These are phyloP conservation scores for Fusarium avenaceum DNA, from an alignment of 2,329 filamentous ascomycete species.

Conservation along the genomic window DNA sequence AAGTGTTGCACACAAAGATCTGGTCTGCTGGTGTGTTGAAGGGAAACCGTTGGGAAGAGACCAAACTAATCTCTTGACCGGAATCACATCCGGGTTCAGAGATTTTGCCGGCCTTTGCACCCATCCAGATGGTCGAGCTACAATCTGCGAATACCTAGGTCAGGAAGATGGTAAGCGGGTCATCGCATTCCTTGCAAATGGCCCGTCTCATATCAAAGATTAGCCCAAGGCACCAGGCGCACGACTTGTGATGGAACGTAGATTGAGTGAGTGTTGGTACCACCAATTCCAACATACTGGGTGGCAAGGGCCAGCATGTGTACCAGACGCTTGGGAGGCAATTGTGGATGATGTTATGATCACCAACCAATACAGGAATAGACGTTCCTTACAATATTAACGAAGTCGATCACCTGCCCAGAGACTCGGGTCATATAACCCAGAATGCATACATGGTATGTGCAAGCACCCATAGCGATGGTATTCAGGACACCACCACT, in stretches of 20 bases:
- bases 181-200: conserved; percentile 49
- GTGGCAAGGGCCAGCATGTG: conserved; percentile 18
- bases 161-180: conserved; percentile 49
- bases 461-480: conserved; percentile 7
- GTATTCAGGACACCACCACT: conserved; percentile 11
- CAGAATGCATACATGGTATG: not conserved
- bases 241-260: conserved; percentile 9
- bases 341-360: conserved; percentile 6
- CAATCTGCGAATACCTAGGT: conserved; percentile 50
- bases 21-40: conserved; percentile 47
- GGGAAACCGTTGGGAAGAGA: conserved; percentile 48
- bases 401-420: conserved; percentile 31
- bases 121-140: conserved; percentile 32
- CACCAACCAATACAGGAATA: conserved; percentile 12
- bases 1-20: conserved; percentile 4
- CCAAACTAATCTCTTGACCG: conserved; percentile 50
- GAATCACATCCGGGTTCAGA: conserved; percentile 46
- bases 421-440: conserved; percentile 19
- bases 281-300: conserved; percentile 1
- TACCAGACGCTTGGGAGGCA: not conserved
- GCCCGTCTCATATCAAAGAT: conserved; percentile 26
- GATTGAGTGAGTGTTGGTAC: conserved; percentile 17
- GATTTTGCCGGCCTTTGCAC: conserved; percentile 47
- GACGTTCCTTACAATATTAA: conserved; percentile 11
- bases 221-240: not conserved